Evolutionary conservation across 371 early-diverging fungal genomes (phyloP).

Genomic region (Blakeslea trispora): DNA sequence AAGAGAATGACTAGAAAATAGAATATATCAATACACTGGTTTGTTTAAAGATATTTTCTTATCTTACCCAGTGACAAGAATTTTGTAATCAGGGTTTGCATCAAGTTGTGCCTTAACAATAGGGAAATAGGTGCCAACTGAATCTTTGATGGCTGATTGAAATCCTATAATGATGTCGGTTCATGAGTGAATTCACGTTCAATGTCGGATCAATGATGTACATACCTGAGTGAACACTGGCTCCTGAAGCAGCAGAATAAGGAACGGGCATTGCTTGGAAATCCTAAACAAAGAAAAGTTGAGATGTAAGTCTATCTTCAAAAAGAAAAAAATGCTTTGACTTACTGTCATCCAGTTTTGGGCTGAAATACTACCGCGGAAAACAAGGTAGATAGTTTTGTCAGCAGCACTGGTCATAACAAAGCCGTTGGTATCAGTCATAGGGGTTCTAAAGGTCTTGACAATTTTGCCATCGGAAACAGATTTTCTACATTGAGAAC

Average conservation of each 20-base stretch:
- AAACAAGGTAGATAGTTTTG: slow-evolving; percentile 26
- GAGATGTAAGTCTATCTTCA: background rate
- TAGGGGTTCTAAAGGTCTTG: slow-evolving; percentile 15
- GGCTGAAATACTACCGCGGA: slow-evolving; percentile 28
- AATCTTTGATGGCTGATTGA: slow-evolving; percentile 14
- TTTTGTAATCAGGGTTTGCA: slow-evolving; percentile 16
- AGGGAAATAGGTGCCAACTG: slow-evolving; percentile 6
- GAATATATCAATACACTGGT: background rate
- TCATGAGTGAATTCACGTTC: too few species aligned
- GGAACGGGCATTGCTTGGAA: background rate
- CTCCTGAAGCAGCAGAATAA: slow-evolving; percentile 26
- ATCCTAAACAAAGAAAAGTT: slow-evolving; percentile 16
- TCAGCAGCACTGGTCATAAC: slow-evolving; percentile 18
- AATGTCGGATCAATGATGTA: too few species aligned
- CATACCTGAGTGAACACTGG: slow-evolving; percentile 23
- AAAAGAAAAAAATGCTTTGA: background rate
- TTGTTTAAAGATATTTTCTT: background rate
- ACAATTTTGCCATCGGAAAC: slow-evolving; percentile 28
- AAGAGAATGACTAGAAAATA: slow-evolving; percentile 20
- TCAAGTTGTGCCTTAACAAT: slow-evolving; percentile 16
- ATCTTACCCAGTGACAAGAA: slow-evolving; percentile 18
- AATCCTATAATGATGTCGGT: slow-evolving; percentile 13
- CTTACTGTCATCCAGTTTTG: slow-evolving; percentile 19
- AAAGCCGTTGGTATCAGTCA: slow-evolving; percentile 25
- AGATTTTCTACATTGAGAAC: slow-evolving; percentile 15